phyloP scores from a whole-genome alignment of 371 early-diverging fungal genomes.

The Scutellospora calospora region DNA sequence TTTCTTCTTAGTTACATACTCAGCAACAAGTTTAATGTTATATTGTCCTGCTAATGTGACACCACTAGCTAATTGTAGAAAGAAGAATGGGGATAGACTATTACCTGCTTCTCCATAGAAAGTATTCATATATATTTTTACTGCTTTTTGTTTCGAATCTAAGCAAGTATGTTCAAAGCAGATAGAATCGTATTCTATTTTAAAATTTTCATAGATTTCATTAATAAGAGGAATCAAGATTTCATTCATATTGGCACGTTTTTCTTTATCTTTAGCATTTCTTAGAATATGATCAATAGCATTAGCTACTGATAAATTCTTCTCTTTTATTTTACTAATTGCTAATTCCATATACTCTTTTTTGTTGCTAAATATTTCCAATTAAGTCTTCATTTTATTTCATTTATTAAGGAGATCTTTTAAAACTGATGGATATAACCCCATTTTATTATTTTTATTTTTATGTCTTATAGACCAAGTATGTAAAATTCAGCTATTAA shows the following conservation, averaged over 20 bases:
- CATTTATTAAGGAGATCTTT: not conserved
- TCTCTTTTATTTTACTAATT: conserved; percentile 16
- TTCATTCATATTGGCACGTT: conserved; percentile 4
- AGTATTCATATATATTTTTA: conserved; percentile 37
- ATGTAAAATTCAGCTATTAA: conserved; percentile 29
- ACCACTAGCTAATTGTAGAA: not conserved
- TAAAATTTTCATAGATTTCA: not conserved
- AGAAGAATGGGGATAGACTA: conserved; percentile 15
- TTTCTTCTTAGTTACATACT: conserved; percentile 31
- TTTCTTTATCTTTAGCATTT: not conserved
- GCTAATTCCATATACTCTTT: conserved; percentile 1
- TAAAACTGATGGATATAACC: not conserved
- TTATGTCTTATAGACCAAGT: conserved; percentile 24
- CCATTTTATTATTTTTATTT: not conserved
- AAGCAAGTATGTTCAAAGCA: not conserved
- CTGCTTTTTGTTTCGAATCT: conserved; percentile 8
- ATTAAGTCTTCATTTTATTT: not conserved
- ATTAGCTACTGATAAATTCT: not conserved
- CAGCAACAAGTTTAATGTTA: conserved; percentile 35
- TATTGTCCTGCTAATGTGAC: conserved; percentile 17
- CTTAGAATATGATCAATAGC: conserved; percentile 3
- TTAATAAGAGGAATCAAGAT: not conserved
- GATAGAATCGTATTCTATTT: not conserved
- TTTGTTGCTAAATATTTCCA: not conserved
- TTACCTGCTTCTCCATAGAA: conserved; percentile 32